Evolutionary conservation across 2,329 filamentous ascomycete species (phyloP).

Genomic region (Exophiala oligosperma): DNA sequence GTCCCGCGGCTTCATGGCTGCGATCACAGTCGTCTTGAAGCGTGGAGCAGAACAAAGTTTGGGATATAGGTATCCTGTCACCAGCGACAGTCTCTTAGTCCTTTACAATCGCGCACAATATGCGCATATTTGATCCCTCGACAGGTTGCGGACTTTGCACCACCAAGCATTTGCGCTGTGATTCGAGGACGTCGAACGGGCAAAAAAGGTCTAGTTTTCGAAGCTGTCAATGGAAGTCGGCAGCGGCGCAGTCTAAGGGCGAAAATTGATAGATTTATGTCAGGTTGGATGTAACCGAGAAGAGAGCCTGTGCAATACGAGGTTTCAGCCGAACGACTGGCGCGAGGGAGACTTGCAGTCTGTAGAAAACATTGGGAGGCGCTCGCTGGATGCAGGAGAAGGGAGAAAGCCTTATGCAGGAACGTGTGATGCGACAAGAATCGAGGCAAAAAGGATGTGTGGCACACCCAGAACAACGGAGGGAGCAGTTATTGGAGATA

Average conservation of each 20-base stretch:
- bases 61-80: conserved; percentile 4
- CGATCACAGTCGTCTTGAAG: background rate
- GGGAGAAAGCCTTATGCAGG: conserved; percentile 19
- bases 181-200: background rate
- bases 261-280: conserved; percentile 1
- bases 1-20: conserved; percentile 14
- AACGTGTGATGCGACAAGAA: conserved; percentile 14
- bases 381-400: background rate
- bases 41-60: background rate
- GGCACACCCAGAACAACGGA: background rate
- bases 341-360: background rate
- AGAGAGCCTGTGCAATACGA: background rate
- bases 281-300: background rate
- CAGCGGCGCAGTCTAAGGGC: too few relatives aligned
- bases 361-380: conserved; percentile 4
- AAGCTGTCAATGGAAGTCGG: background rate
- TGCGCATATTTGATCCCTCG: conserved; percentile 17
- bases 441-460: background rate
- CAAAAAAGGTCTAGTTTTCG: background rate
- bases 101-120: background rate
- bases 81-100: conserved; percentile 1
- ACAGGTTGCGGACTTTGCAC: conserved; percentile 12
- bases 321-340: conserved; percentile 10
- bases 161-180: conserved; percentile 20
- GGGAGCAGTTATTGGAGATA: conserved; percentile 1